These are phyloP conservation scores for Micractinium sp. DNA, from an alignment of 139 green algal species.

Conservation along the genomic window DNA sequence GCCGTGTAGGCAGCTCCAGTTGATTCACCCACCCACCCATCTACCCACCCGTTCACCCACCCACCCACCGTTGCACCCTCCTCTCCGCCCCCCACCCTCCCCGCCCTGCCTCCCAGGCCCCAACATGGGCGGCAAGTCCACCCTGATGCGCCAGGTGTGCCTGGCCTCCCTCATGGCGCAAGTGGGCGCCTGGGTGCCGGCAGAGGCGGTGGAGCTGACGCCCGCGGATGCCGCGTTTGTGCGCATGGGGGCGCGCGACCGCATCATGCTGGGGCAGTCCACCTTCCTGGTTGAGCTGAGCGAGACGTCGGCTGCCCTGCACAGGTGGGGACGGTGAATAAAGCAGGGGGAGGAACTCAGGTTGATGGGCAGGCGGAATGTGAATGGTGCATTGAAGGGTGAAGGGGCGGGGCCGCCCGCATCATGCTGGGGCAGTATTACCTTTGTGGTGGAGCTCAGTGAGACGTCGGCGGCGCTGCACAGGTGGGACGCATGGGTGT, in stretches of 20 bases:
- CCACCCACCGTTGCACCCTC: background rate
- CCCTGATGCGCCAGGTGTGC: slow-evolving; percentile 92
- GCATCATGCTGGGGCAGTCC: slow-evolving; percentile 92
- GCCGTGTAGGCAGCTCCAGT: no score
- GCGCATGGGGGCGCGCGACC: slow-evolving; percentile 94
- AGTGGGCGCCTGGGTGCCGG: slow-evolving; percentile 12
- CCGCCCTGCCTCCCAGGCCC: slow-evolving; percentile 61
- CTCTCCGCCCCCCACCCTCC: background rate
- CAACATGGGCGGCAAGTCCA: slow-evolving; percentile 99
- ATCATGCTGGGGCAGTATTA: no score
- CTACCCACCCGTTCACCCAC: no score
- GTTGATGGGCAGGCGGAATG: no score
- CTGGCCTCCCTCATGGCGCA: slow-evolving; percentile 89
- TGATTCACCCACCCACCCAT: no score
- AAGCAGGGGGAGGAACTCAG: no score
- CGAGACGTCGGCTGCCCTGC: slow-evolving; percentile 92
- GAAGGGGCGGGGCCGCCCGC: no score
- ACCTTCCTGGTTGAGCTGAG: slow-evolving; percentile 98
- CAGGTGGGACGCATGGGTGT: no score
- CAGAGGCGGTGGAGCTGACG: slow-evolving; percentile 69
- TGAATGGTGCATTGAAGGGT: no score
- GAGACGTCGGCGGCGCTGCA: no score
- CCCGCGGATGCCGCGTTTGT: slow-evolving; percentile 94
- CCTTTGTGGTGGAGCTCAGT: no score
- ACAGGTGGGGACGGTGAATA: slow-evolving; percentile 20